Evolutionary conservation across 1,284 basidiomycete genomes (phyloP).

Genomic region (Trametes polyzona): DNA sequence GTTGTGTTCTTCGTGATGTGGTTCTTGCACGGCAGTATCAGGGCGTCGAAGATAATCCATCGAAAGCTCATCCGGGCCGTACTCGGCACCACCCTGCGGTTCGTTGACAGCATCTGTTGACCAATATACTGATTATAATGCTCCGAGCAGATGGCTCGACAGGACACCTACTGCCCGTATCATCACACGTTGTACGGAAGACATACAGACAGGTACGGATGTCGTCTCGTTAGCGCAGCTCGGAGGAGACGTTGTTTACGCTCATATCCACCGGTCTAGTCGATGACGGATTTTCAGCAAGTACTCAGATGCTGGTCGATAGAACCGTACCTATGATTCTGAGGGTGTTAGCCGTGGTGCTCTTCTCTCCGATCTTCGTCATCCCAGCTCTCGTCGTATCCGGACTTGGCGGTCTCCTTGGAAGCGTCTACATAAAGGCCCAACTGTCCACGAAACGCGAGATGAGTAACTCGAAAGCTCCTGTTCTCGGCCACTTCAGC

Average conservation of each 20-base stretch:
- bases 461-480: conserved; percentile 68
- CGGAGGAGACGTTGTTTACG: no score
- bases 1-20: conserved; percentile 36
- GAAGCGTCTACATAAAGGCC: conserved; percentile 63
- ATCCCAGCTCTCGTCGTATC: conserved; percentile 46
- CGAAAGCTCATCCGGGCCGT: conserved; percentile 56
- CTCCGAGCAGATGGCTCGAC: conserved; percentile 50
- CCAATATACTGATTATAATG: conserved; percentile 17
- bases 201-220: conserved; percentile 46
- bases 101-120: conserved; percentile 12
- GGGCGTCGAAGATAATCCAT: conserved; percentile 64
- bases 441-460: conserved; percentile 80
- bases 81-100: conserved; percentile 58
- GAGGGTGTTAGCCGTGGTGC: conserved; percentile 45
- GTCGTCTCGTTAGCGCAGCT: no score
- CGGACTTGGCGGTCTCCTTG: conserved; percentile 48
- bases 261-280: neutral
- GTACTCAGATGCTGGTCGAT: conserved; percentile 29
- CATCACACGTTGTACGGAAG: conserved; percentile 62
- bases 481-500: conserved; percentile 72
- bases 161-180: conserved; percentile 62
- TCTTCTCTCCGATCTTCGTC: conserved; percentile 48
- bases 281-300: neutral
- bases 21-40: conserved; percentile 46
- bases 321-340: conserved; percentile 40